Evolutionary conservation across 352 stramenopile species (phyloP).

Genomic region (Saprolegnia parasitica): DNA sequence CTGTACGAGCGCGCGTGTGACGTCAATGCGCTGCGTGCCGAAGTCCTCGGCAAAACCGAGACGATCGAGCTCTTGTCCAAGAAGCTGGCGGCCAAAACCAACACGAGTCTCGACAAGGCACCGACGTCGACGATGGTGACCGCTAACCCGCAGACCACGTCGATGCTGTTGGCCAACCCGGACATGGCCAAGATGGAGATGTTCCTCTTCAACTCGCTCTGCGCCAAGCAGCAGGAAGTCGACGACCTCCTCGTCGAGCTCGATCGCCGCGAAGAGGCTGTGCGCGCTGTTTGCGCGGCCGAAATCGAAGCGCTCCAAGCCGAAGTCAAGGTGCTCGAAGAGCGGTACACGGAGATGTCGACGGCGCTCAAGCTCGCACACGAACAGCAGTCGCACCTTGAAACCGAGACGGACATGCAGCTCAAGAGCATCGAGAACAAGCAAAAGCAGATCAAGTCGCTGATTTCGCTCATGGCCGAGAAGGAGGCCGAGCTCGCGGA

Average conservation of each 20-base stretch:
- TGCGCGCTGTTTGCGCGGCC: not conserved
- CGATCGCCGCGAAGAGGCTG: constrained; percentile 19
- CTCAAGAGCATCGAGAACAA: constrained; percentile 26
- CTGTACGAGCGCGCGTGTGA: constrained; percentile 24
- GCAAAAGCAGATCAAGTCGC: constrained; percentile 29
- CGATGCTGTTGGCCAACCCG: constrained; percentile 1
- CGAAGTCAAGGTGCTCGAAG: not conserved
- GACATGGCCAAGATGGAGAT: constrained; percentile 30
- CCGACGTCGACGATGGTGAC: not conserved
- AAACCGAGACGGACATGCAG: constrained; percentile 20
- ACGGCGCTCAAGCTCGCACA: constrained; percentile 14
- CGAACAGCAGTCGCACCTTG: constrained; percentile 16
- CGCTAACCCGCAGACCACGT: not conserved
- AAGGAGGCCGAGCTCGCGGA: constrained; percentile 27
- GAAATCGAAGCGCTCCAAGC: constrained; percentile 16
- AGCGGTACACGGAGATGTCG: constrained; percentile 10
- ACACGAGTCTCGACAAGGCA: not conserved
- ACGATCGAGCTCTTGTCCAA: constrained; percentile 24
- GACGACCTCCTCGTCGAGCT: constrained; percentile 22
- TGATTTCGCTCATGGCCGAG: constrained; percentile 11
- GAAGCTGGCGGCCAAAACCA: not conserved
- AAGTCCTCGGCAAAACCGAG: constrained; percentile 25
- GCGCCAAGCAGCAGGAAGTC: constrained; percentile 28
- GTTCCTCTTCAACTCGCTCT: constrained; percentile 27
- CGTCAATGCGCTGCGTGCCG: constrained; percentile 17